Percentiles rank a stretch among this genome's conserved stretches.
phyloP scores from a whole-genome alignment of 1,284 basidiomycete genomes.

The Malassezia pachydermatis region DNA sequence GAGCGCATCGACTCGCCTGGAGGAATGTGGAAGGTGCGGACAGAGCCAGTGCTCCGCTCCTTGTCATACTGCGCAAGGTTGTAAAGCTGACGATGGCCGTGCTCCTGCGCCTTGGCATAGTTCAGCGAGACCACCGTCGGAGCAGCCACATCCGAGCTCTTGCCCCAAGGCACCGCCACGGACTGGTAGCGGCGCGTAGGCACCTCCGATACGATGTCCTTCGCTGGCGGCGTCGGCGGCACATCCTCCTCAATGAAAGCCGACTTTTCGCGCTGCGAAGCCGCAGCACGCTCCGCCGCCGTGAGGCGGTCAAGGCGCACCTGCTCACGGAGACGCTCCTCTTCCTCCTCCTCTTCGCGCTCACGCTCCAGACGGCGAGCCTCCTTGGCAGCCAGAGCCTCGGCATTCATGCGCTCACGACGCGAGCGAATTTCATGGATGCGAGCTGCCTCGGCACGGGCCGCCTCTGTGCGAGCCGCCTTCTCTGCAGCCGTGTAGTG shows the following conservation, averaged over 20 bases:
- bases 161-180: not conserved
- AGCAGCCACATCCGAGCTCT: not conserved
- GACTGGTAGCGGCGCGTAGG: not conserved
- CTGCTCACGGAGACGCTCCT: not conserved
- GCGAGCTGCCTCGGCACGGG: conserved; percentile 4
- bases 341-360: conserved; percentile 1
- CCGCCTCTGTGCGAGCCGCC: not conserved
- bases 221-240: conserved; percentile 3
- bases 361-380: not conserved
- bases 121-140: conserved; percentile 3
- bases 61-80: not conserved
- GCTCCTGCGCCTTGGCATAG: not conserved
- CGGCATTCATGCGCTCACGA: conserved; percentile 2
- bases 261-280: not conserved
- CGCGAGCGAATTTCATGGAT: conserved; percentile 2
- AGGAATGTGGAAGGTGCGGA: not conserved
- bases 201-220: not conserved
- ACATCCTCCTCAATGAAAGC: conserved; percentile 7
- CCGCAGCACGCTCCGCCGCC: not conserved
- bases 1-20: not conserved
- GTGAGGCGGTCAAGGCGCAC: not conserved
- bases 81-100: not conserved
- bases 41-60: not conserved
- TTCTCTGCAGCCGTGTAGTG: not conserved
- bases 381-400: conserved; percentile 1